These are phyloP conservation scores for Pyrenula aspistea DNA, from an alignment of 495 filamentous ascomycete genomes.

Conservation along the genomic window DNA sequence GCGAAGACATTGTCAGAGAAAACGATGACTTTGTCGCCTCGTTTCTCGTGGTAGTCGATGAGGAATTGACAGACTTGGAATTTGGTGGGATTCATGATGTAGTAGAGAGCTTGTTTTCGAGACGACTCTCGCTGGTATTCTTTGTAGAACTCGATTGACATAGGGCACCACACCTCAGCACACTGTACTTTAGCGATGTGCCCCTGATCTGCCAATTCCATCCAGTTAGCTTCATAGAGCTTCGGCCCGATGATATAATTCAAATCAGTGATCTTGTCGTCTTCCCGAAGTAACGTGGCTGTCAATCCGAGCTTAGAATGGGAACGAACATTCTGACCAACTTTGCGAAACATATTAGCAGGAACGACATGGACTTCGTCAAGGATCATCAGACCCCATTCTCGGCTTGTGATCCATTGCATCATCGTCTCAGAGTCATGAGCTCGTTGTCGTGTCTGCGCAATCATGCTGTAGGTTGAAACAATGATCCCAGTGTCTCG, in stretches of 20 bases:
- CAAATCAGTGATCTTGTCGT: conserved; percentile 94
- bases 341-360: conserved; percentile 87
- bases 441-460: conserved; percentile 71
- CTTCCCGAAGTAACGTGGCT: conserved; percentile 86
- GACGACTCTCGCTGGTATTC: conserved; percentile 73
- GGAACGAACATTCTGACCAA: conserved; percentile 80
- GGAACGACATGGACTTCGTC: conserved; percentile 99
- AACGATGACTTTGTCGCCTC: conserved; percentile 97
- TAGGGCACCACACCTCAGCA: conserved; percentile 98
- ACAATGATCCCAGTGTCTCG: conserved; percentile 91
- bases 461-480: conserved; percentile 97
- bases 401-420: conserved; percentile 81
- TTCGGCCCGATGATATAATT: conserved; percentile 98
- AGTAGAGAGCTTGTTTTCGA: conserved; percentile 61
- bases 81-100: conserved; percentile 96
- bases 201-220: conserved; percentile 92
- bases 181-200: conserved; percentile 97
- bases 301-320: conserved; percentile 97
- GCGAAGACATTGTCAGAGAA: conserved; percentile 99
- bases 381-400: conserved; percentile 97
- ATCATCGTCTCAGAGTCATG: conserved; percentile 96
- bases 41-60: conserved; percentile 92
- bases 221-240: conserved; percentile 98
- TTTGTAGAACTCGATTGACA: conserved; percentile 96
- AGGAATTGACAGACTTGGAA: conserved; percentile 95